Evolutionary conservation across 2,329 filamentous ascomycete species (phyloP), one percentile per base, ranked within the genome.

Genomic region (Phyllosticta capitalensis): DNA sequence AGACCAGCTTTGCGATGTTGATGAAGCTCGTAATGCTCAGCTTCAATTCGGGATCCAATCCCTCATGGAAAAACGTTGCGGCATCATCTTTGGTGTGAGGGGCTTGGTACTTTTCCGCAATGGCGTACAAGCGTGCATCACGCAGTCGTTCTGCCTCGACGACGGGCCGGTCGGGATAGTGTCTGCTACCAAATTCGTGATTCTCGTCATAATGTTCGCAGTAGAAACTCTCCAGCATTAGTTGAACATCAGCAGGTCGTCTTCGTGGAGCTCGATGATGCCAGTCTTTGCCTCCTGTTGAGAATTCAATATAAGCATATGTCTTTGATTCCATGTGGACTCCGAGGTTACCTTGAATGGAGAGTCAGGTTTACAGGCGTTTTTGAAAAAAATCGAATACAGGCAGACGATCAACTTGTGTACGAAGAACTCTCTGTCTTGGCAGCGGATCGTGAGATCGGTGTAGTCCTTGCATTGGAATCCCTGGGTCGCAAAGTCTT

Each of bases 341-440:
- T 33, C 9, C 30, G 2, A 21, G 12, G 9, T 30, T 17, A 52
- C 55, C 20, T 53, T 58, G n/a, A 30, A 59, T 5, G 38, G 22
- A 3, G 45, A 51, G 30, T 30, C 53, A 6, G 52, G 57, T 14
- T 55, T 55, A 21, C 57, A 59, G 2, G 57, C 52, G 17, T 59
- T 55, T 10, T 9, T n/a, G 26, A 59, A 55, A n/a, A 58, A 52
- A 3, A 2, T 21, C 19, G 49, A 52, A 14, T 52, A 50, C 9
- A n/a, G 6, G 50, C 49, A 58, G 12, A 58, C 20, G 19, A 58
- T 22, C 28, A 45, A 12, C 17, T 45, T 52, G 20, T 58, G 56
- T 3, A 53, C 56, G 20, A 19, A 22, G 17, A 38, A 19, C 21
- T 48, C 50, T 5, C 26, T 5, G 20, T 58, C 19, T 9, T 20